A percentile compares a stretch with the other conserved stretches of the same genome.
These are phyloP conservation scores for Suzukiozyma palmioleophila DNA, from an alignment of 1,139 yeast genomes.

Conservation along the genomic window DNA sequence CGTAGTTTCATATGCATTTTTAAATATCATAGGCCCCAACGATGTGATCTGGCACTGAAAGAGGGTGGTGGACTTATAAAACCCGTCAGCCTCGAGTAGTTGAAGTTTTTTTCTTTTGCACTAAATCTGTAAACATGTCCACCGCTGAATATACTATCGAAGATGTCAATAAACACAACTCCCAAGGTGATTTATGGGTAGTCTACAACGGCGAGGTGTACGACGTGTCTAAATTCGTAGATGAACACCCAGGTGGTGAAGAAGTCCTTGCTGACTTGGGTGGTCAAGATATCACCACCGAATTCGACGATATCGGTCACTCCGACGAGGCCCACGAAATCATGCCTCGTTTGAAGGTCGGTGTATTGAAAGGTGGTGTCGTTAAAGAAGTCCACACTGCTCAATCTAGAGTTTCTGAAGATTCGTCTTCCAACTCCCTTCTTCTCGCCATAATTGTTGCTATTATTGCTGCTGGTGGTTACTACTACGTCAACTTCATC, in stretches of 20 bases:
- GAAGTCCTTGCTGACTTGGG: slow-evolving; percentile 90
- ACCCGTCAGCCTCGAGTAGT: too few relatives aligned
- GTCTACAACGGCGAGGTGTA: slow-evolving; percentile 89
- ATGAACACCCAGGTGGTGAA: slow-evolving; percentile 97
- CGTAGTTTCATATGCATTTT: too few relatives aligned
- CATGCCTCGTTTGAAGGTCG: slow-evolving; percentile 64
- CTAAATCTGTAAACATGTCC: slow-evolving; percentile 2
- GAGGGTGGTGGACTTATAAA: too few relatives aligned
- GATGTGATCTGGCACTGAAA: too few relatives aligned
- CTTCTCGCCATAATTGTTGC: slow-evolving; percentile 1
- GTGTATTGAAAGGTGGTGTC: slow-evolving; percentile 49
- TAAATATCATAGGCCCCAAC: too few relatives aligned
- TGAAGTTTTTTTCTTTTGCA: too few relatives aligned
- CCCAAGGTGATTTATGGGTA: slow-evolving; percentile 82
- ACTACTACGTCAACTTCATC: not conserved
- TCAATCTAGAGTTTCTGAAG: not conserved
- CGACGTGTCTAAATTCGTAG: slow-evolving; percentile 77
- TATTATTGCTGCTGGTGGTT: slow-evolving; percentile 1
- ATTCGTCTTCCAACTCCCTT: not conserved
- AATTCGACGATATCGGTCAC: slow-evolving; percentile 95
- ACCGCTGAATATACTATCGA: slow-evolving; percentile 36
- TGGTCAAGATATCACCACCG: slow-evolving; percentile 90
- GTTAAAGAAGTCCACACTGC: slow-evolving; percentile 21
- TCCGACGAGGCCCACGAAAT: slow-evolving; percentile 91
- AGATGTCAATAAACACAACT: slow-evolving; percentile 75